Evolutionary conservation across 78 protist species (phyloP), one percentile per base, ranked within the genome.

Genomic region (Chrysochromulina parva): DNA sequence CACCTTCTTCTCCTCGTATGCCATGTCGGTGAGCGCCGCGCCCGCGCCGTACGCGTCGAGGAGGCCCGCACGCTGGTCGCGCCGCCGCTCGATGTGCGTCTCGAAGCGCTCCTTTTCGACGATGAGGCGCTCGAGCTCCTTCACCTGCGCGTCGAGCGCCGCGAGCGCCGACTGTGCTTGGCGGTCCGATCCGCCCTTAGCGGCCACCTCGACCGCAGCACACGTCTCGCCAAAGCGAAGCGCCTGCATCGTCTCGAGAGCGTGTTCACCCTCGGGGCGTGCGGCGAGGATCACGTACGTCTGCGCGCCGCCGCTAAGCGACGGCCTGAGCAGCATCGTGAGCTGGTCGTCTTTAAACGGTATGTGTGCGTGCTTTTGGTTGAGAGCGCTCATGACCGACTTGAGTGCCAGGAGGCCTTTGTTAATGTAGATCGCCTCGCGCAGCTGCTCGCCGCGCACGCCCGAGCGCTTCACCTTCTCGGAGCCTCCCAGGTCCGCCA

Each of bases 211-310:
- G 28, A 78, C 59, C 47, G 16, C 28, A 13, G 86, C 59, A 65
- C 86, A 80, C 60, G 52, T n/a, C 85, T 69, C 85, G 20, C 91
- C 91, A 54, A 88, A 88, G 28, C 91, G 91, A 47, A 88, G 59
- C 67, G 91, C 91, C 52, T 66, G 55, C 47, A 88, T 3, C 20
- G 84, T 66, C 66, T 88, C 91, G 69, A 19, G 55, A 55, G 60
- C 91, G 66, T 88, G 65, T 22, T 2, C 54, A 53, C 48, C 59
- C 22, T 66, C 91, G 59, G n/a, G 54, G 55, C 69, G 48, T 20
- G 59, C 90, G 52, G 50, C 1, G 62, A 85, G 48, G 52, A 69
- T 13, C 28, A 69, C 52, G 26, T 11, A 3, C 53, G 78, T 11
- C 71, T 6, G 17, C 48, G 26, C 19, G 67, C 47, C 13, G 91